phyloP scores from a whole-genome alignment of 2,329 filamentous ascomycete species.

The Clarireedia homoeocarpa region DNA sequence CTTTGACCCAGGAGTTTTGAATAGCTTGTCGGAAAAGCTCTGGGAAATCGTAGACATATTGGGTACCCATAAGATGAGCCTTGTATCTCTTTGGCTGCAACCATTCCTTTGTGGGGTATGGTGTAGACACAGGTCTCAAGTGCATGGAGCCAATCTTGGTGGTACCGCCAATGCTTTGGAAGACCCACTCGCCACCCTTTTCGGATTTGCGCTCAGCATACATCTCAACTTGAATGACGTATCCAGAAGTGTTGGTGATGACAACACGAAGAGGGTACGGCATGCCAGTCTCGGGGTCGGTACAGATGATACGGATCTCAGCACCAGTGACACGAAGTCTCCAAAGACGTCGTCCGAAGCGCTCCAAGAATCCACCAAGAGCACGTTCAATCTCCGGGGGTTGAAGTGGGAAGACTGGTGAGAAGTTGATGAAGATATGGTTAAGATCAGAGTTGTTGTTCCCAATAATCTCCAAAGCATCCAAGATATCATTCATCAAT shows the following conservation, averaged over 20 bases:
- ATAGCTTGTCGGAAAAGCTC: conserved; percentile 98
- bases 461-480: conserved; percentile 95
- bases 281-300: conserved; percentile 72
- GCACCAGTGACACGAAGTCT: conserved; percentile 92
- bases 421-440: conserved; percentile 99
- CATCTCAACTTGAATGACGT: conserved; percentile 94
- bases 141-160: conserved; percentile 96
- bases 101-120: conserved; percentile 97
- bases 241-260: conserved; percentile 97
- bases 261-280: conserved; percentile 91
- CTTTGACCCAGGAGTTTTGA: conserved; percentile 85
- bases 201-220: conserved; percentile 98
- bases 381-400: conserved; percentile 88
- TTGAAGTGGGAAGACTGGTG: conserved; percentile 86
- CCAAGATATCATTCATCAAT: conserved; percentile 94
- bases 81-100: conserved; percentile 99
- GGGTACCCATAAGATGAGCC: conserved; percentile 97
- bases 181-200: conserved; percentile 89
- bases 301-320: conserved; percentile 98
- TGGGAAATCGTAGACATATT: conserved; percentile 99
- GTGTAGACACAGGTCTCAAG: conserved; percentile 78
- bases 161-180: conserved; percentile 94
- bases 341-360: conserved; percentile 92
- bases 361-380: conserved; percentile 89
- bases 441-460: conserved; percentile 99